These are phyloP conservation scores for Colletotrichum noveboracense DNA, from an alignment of 2,329 filamentous ascomycete genomes.

Conservation along the genomic window DNA sequence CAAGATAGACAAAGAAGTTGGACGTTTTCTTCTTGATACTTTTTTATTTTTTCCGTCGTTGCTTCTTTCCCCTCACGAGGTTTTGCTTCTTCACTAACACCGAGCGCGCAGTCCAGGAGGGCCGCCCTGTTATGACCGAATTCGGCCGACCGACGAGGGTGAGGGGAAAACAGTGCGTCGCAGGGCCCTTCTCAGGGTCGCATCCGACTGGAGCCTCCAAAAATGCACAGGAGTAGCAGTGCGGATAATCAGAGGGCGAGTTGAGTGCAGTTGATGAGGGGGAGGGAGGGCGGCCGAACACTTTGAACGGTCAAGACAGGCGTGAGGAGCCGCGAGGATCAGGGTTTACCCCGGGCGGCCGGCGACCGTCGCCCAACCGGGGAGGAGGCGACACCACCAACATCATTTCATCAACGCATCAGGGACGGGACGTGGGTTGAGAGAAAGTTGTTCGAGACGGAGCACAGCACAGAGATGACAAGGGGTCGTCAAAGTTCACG, in stretches of 20 bases:
- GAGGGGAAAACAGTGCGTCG: background rate
- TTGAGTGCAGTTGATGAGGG: background rate
- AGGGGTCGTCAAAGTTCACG: background rate
- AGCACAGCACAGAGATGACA: background rate
- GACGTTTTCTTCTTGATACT: background rate
- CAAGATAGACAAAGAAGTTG: background rate
- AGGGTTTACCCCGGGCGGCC: background rate
- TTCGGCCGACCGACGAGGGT: background rate
- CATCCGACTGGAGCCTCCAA: background rate
- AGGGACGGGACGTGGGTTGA: background rate
- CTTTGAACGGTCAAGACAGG: background rate
- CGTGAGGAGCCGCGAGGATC: background rate
- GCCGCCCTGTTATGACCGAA: background rate
- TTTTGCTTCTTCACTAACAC: slow-evolving; percentile 10
- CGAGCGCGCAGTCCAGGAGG: background rate
- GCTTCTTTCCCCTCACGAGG: background rate
- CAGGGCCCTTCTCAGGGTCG: background rate
- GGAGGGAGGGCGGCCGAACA: background rate
- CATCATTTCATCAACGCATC: background rate
- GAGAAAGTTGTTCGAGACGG: background rate
- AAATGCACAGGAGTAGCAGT: background rate
- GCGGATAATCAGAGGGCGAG: background rate
- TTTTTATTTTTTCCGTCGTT: background rate
- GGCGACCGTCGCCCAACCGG: background rate
- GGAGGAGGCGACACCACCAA: background rate